Conservation (phyloP, 176 grass and related monocot genomes). For the Poa annua region DNA sequence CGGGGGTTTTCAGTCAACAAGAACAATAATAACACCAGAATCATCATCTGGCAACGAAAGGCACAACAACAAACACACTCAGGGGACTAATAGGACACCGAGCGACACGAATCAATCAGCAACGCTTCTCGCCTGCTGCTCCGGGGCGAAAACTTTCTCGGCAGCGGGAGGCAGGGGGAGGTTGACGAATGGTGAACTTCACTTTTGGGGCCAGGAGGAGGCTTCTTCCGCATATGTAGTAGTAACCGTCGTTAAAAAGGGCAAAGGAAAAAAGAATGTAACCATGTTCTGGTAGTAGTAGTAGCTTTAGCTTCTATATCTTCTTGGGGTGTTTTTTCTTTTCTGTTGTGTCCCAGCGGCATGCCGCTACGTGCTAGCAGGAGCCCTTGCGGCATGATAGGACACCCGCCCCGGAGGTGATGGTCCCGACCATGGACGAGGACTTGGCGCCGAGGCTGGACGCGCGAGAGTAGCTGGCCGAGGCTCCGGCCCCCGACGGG, state of each 20-base stretch:
- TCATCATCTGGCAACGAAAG: constrained; percentile 6
- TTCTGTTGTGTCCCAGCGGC: neutral
- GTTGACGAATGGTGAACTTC: constrained; percentile 61
- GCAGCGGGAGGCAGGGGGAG: constrained; percentile 70
- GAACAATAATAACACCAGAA: constrained; percentile 15
- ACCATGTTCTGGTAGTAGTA: constrained; percentile 33
- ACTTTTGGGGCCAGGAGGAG: constrained; percentile 6
- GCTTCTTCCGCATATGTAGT: constrained; percentile 33
- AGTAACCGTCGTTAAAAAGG: constrained; percentile 38
- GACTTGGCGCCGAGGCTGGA: constrained; percentile 92
- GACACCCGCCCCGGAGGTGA: constrained; percentile 62
- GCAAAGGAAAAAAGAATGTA: constrained; percentile 47
- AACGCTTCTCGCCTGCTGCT: constrained; percentile 98
- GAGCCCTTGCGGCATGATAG: constrained; percentile 55
- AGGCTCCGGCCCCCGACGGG: constrained; percentile 70
- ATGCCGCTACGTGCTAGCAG: constrained; percentile 63
- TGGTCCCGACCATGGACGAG: constrained; percentile 79
- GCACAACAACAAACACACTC: constrained; percentile 31
- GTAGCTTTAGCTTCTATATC: constrained; percentile 56
- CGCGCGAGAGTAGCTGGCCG: constrained; percentile 77
- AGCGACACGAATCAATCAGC: constrained; percentile 70
- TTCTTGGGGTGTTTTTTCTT: constrained; percentile 43
- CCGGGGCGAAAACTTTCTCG: constrained; percentile 27
- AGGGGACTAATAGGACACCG: constrained; percentile 57
- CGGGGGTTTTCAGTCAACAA: constrained; percentile 10